These are phyloP conservation scores for Yamadazyma akitaensis DNA, from an alignment of 805 yeast species.

Conservation along the genomic window DNA sequence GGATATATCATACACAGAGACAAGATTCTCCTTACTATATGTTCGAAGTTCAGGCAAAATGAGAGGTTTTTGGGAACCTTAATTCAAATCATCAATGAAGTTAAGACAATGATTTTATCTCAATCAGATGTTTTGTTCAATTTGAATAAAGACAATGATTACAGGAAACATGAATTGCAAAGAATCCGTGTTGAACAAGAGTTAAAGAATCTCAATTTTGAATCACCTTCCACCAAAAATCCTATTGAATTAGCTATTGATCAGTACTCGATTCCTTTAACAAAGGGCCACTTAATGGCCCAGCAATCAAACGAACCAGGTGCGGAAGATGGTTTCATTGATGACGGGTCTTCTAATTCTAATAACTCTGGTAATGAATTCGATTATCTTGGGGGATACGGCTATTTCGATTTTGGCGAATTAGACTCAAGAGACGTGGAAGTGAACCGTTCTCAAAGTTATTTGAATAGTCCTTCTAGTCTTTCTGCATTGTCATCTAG, in stretches of 20 bases:
- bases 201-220: slow-evolving; percentile 25
- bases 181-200: slow-evolving; percentile 34
- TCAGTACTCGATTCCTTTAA: slow-evolving; percentile 16
- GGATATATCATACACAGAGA: slow-evolving; percentile 85
- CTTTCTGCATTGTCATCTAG: slow-evolving; percentile 24
- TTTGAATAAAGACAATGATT: slow-evolving; percentile 27
- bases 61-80: slow-evolving; percentile 69
- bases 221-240: slow-evolving; percentile 20
- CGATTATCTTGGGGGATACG: slow-evolving; percentile 72
- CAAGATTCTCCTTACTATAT: slow-evolving; percentile 73
- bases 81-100: slow-evolving; percentile 57
- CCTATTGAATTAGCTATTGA: slow-evolving; percentile 25
- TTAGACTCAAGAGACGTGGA: slow-evolving; percentile 53
- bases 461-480: slow-evolving; percentile 23
- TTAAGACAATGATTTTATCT: slow-evolving; percentile 47
- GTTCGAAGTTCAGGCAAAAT: slow-evolving; percentile 88
- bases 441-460: slow-evolving; percentile 29
- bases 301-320: not conserved
- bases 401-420: slow-evolving; percentile 72
- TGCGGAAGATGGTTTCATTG: not conserved
- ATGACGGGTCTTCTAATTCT: slow-evolving; percentile 3
- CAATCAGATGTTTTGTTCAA: slow-evolving; percentile 29
- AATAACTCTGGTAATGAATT: slow-evolving; percentile 9
- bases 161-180: slow-evolving; percentile 32
- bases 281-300: slow-evolving; percentile 4